Percentiles rank a stretch among this genome's conserved stretches.
Conservation (phyloP, 1,284 basidiomycete genomes). For the Pseudozyma hubeiensis region DNA sequence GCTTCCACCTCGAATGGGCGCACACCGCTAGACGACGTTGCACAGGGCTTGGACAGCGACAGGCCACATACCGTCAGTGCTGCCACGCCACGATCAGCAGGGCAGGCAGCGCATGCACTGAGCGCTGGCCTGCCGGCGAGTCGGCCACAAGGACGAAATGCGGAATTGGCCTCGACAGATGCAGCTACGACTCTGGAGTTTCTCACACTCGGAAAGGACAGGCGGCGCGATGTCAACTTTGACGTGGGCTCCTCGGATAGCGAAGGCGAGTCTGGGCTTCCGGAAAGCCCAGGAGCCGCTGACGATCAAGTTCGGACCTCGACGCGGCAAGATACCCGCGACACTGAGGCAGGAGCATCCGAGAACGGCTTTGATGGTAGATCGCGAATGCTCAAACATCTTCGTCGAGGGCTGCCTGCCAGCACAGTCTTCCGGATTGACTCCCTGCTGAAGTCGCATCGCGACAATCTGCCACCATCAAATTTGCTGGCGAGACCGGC, state of each 20-base stretch:
- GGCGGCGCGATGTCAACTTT: slow-evolving; percentile 34
- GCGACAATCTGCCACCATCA: slow-evolving; percentile 38
- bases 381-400: slow-evolving; percentile 42
- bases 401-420: slow-evolving; percentile 30
- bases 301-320: background rate
- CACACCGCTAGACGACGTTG: background rate
- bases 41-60: background rate
- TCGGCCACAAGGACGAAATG: slow-evolving; percentile 27
- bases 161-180: slow-evolving; percentile 41
- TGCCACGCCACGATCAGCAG: background rate
- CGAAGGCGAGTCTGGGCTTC: slow-evolving; percentile 15
- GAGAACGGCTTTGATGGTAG: slow-evolving; percentile 10
- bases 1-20: background rate
- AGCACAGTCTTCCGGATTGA: slow-evolving; percentile 31
- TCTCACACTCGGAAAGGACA: slow-evolving; percentile 42
- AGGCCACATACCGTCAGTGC: background rate
- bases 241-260: slow-evolving; percentile 37
- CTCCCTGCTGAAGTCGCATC: slow-evolving; percentile 16
- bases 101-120: background rate
- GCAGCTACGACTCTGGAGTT: slow-evolving; percentile 48
- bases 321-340: background rate
- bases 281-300: background rate
- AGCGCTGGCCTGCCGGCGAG: slow-evolving; percentile 1
- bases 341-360: background rate
- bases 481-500: slow-evolving; percentile 36